Conservation (phyloP, 2,329 filamentous ascomycete species). For the Orbilia oligospora region DNA sequence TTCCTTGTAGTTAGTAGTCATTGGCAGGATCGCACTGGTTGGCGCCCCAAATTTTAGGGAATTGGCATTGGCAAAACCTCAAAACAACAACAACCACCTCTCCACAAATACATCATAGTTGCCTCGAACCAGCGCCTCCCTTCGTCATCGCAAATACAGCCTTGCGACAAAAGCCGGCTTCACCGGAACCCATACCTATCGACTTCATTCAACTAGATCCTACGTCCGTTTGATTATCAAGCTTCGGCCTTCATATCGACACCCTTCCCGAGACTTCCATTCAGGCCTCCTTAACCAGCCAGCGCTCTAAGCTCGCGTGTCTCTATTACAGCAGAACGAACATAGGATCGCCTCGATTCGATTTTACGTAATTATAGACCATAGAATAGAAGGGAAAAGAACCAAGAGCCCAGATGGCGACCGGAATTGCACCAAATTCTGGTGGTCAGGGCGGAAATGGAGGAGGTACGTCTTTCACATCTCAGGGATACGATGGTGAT, state of each 20-base stretch:
- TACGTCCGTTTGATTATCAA: neutral
- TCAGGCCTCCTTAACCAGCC: constrained; percentile 1
- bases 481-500: neutral
- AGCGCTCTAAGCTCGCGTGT: constrained; percentile 29
- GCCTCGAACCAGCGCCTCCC: constrained; percentile 31
- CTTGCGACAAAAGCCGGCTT: constrained; percentile 10
- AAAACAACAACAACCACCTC: constrained; percentile 44
- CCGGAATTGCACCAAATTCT: constrained; percentile 48
- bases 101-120: constrained; percentile 31
- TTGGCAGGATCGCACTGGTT: constrained; percentile 1
- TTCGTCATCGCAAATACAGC: constrained; percentile 34
- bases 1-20: neutral
- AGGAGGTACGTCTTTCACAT: constrained; percentile 17
- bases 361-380: constrained; percentile 5
- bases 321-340: constrained; percentile 1
- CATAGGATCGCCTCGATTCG: neutral
- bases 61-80: constrained; percentile 25
- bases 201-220: neutral
- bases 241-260: constrained; percentile 1
- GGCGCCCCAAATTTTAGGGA: constrained; percentile 28
- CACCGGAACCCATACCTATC: constrained; percentile 15
- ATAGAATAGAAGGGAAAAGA: neutral
- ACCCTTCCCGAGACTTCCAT: constrained; percentile 23
- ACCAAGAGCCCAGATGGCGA: constrained; percentile 38
- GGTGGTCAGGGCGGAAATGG: constrained; percentile 44